phyloP scores from a whole-genome alignment of 2,329 filamentous ascomycete species.

The Ophiostoma piceae region DNA sequence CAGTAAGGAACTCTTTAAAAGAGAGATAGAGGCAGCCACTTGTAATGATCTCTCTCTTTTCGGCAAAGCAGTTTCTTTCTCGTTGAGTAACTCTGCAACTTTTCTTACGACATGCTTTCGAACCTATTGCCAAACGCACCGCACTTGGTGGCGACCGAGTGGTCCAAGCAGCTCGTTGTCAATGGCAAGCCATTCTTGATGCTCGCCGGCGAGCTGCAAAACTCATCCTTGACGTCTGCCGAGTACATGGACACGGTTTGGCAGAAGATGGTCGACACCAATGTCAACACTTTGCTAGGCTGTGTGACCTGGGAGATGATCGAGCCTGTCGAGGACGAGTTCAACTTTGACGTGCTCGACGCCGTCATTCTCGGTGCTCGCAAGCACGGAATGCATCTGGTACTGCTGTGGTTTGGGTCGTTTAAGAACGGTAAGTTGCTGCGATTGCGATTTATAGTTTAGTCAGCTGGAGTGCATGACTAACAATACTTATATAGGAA shows the following conservation, averaged over 20 bases:
- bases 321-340: slow-evolving; percentile 32
- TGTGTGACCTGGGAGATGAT: slow-evolving; percentile 34
- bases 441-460: background rate
- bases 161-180: slow-evolving; percentile 33
- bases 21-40: background rate
- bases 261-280: slow-evolving; percentile 28
- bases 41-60: background rate
- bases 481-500: background rate
- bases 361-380: slow-evolving; percentile 29
- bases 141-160: slow-evolving; percentile 1
- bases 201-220: slow-evolving; percentile 32
- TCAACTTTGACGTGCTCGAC: slow-evolving; percentile 31
- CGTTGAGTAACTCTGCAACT: background rate
- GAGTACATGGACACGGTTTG: slow-evolving; percentile 31
- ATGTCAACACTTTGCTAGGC: slow-evolving; percentile 34
- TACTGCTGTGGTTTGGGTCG: slow-evolving; percentile 31
- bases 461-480: background rate
- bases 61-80: background rate
- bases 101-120: background rate
- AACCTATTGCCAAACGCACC: background rate
- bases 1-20: background rate
- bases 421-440: slow-evolving; percentile 30
- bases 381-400: slow-evolving; percentile 28
- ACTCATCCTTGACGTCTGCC: slow-evolving; percentile 32
- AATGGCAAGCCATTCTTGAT: slow-evolving; percentile 33